Conservation (phyloP, 108 stramenopile genomes). For the Nitzschia sp. region DNA sequence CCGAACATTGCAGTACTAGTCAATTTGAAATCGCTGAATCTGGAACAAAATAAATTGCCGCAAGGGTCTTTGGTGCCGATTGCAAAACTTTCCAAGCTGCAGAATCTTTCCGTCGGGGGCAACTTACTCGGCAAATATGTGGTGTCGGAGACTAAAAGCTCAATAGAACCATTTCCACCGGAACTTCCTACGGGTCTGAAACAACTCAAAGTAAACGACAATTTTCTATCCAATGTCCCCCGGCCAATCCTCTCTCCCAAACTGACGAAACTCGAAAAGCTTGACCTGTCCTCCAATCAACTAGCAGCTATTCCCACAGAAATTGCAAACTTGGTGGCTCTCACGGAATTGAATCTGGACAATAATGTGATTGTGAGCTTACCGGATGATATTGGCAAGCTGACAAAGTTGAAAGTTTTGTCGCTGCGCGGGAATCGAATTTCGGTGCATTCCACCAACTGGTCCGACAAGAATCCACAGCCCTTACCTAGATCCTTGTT, state of each 20-base stretch:
- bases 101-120: constrained; percentile 59
- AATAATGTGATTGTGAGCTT: constrained; percentile 67
- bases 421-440: constrained; percentile 74
- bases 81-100: constrained; percentile 62
- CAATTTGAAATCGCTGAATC: constrained; percentile 76
- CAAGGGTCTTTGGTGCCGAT: constrained; percentile 52
- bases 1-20: constrained; percentile 50
- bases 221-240: constrained; percentile 62
- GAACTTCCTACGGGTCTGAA: constrained; percentile 63
- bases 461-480: constrained; percentile 69
- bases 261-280: constrained; percentile 55
- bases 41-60: constrained; percentile 68
- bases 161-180: constrained; percentile 20
- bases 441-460: constrained; percentile 43
- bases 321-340: constrained; percentile 52
- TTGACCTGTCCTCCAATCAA: constrained; percentile 74
- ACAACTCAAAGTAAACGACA: constrained; percentile 57
- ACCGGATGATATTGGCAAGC: constrained; percentile 56
- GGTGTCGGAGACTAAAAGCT: background rate
- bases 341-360: constrained; percentile 78
- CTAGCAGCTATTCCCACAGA: constrained; percentile 62
- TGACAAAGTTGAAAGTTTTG: constrained; percentile 70
- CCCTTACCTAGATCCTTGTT: constrained; percentile 74
- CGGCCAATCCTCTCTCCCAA: constrained; percentile 24
- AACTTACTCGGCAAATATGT: constrained; percentile 58